These are phyloP conservation scores for Trichosporon ovoides DNA, from an alignment of 1,284 basidiomycete species.

Conservation along the genomic window DNA sequence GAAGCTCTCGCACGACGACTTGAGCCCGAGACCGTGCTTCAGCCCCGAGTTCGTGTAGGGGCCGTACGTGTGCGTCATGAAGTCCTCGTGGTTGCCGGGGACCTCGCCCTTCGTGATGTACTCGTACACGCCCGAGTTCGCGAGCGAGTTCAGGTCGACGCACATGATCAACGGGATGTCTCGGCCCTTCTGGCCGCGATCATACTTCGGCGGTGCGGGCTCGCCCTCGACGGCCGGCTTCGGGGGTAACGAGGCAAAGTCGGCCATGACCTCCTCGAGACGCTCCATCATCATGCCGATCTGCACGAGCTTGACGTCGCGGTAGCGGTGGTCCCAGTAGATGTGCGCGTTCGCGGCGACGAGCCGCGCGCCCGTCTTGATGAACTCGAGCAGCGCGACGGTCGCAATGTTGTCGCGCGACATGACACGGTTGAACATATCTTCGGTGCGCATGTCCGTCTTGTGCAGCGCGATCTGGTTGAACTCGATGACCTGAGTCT, in stretches of 20 bases:
- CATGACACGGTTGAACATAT: constrained; percentile 99
- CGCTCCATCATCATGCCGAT: constrained; percentile 88
- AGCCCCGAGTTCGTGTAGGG: constrained; percentile 87
- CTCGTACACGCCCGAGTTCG: constrained; percentile 85
- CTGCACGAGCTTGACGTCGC: constrained; percentile 98
- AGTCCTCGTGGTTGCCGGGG: constrained; percentile 78
- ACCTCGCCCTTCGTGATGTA: constrained; percentile 72
- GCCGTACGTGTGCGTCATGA: constrained; percentile 87
- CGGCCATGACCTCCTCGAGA: constrained; percentile 78
- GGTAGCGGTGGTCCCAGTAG: constrained; percentile 86
- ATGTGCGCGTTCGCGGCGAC: constrained; percentile 90
- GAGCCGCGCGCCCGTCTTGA: constrained; percentile 75
- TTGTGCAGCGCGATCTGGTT: constrained; percentile 88
- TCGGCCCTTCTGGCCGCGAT: constrained; percentile 37
- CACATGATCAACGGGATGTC: constrained; percentile 90
- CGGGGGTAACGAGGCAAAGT: constrained; percentile 73
- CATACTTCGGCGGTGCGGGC: constrained; percentile 39
- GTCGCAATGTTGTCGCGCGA: constrained; percentile 94
- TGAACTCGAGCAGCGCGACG: constrained; percentile 80
- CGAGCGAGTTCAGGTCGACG: constrained; percentile 91
- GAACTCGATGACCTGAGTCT: constrained; percentile 93
- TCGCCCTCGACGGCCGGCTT: constrained; percentile 19
- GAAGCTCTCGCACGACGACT: constrained; percentile 70
- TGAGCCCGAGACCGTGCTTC: constrained; percentile 70
- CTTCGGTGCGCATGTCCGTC: constrained; percentile 94